Evolutionary conservation across 2,329 filamentous ascomycete species (phyloP), one percentile per base, ranked within the genome.

Genomic region (Fusarium chuoi): DNA sequence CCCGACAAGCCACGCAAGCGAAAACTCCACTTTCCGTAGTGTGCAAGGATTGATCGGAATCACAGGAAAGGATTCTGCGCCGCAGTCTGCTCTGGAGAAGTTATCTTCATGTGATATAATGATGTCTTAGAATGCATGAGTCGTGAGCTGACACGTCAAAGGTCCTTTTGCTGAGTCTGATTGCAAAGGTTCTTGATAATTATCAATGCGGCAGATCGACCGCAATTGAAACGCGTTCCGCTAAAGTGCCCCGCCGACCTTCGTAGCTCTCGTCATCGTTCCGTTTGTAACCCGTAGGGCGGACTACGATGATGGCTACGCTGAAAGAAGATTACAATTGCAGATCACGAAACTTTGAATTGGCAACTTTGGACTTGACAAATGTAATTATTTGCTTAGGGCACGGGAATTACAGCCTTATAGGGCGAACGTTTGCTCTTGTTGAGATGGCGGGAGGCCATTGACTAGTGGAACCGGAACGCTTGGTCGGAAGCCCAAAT

Each of bases 71-170:
- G 51, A 10, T 28, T 18, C 35, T 41, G 35, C 15, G 7, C 20
- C 35, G 14, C 24, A 20, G 20, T 28, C n/a, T 5, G 0, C 4
- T 28, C 24, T 22, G 35, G 10, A 55, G 24, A 17, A 17, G 11
- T 7, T 7, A 2, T 41, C 6, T 28, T 41, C 0, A 4, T 18
- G 7, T n/a, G 11, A 10, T 5, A 7, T 6, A 2, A 10, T 7
- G 14, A 41, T 28, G 20, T 55, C 35, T 41, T 3, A 36, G 35
- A 41, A 28, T 17, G 20, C 35, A 41, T 55, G 35, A 28, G 33
- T 55, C 51, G 51, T n/a, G 24, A 17, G 28, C 3, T 17, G 24
- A 13, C 24, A 54, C 24, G 30, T 28, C 51, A 41, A 55, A 54
- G 24, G 35, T 17, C 6, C 24, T 28, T 41, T 55, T n/a, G 20